Conservation (phyloP, 768 basidiomycete genomes). For the Hortiboletus campestris region DNA sequence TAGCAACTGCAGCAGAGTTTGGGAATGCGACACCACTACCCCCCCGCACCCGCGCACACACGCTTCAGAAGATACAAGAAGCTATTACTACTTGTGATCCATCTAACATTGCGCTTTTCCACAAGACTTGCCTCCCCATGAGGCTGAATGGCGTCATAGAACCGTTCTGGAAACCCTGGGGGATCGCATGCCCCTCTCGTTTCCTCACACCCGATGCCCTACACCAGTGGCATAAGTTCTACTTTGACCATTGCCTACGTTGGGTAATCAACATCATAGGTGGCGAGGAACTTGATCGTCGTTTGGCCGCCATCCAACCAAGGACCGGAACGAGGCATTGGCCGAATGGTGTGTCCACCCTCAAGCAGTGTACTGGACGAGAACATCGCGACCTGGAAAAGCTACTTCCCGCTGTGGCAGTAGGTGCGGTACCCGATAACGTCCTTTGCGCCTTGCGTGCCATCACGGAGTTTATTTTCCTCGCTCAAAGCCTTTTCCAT, state of each 20-base stretch:
- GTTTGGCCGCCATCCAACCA: slow-evolving; percentile 25
- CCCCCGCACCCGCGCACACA: no score
- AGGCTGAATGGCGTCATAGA: no score
- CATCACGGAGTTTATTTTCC: slow-evolving; percentile 39
- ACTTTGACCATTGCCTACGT: slow-evolving; percentile 19
- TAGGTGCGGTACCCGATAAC: slow-evolving; percentile 16
- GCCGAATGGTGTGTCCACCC: slow-evolving; percentile 1
- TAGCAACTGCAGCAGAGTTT: no score
- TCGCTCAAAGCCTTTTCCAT: slow-evolving; percentile 26
- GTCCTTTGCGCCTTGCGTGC: slow-evolving; percentile 35
- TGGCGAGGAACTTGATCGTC: slow-evolving; percentile 19
- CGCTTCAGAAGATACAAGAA: no score
- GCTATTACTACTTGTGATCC: no score
- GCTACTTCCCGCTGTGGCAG: neutral
- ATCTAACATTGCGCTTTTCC: no score
- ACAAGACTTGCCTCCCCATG: no score
- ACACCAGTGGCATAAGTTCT: slow-evolving; percentile 15
- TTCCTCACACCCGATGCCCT: slow-evolving; percentile 18
- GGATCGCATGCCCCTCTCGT: slow-evolving; percentile 9
- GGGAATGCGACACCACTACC: no score
- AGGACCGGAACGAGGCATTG: neutral
- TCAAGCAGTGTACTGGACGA: slow-evolving; percentile 5
- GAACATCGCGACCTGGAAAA: slow-evolving; percentile 9
- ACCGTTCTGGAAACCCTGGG: slow-evolving; percentile 37
- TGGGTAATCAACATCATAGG: slow-evolving; percentile 6